Percentiles rank a stretch among this genome's conserved stretches.
Conservation (phyloP, 2,329 filamentous ascomycete genomes). For the Penicillium sp. region DNA sequence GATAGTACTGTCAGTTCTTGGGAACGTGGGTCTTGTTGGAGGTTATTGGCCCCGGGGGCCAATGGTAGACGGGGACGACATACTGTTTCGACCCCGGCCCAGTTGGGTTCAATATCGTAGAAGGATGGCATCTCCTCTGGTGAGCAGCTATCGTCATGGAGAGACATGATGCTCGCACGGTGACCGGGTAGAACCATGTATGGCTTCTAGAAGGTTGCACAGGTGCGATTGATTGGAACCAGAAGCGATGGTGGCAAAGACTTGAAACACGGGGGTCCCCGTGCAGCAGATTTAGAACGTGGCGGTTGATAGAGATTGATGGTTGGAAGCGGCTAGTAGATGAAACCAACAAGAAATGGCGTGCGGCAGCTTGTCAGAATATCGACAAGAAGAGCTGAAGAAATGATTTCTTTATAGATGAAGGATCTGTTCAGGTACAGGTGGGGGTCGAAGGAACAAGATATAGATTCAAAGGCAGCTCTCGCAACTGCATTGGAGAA, state of each 20-base stretch:
- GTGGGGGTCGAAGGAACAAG: constrained; percentile 18
- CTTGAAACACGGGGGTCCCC: constrained; percentile 27
- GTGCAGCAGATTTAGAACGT: constrained; percentile 12
- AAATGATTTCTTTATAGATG: constrained; percentile 18
- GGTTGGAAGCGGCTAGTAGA: constrained; percentile 11
- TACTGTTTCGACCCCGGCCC: constrained; percentile 34
- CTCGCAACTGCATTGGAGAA: constrained; percentile 27
- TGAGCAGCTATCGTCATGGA: constrained; percentile 21
- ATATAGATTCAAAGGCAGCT: constrained; percentile 21
- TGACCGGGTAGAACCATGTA: constrained; percentile 28
- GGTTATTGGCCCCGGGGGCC: constrained; percentile 1
- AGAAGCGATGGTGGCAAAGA: constrained; percentile 17
- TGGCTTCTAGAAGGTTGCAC: constrained; percentile 7
- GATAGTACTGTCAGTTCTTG: constrained; percentile 3
- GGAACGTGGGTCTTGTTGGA: not conserved
- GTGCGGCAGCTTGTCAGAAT: not conserved
- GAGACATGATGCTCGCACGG: constrained; percentile 29
- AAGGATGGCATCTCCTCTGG: constrained; percentile 30
- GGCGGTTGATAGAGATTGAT: constrained; percentile 11
- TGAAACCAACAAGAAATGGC: constrained; percentile 5
- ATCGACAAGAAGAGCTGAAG: not conserved
- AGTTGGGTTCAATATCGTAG: constrained; percentile 31
- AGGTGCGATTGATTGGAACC: constrained; percentile 19
- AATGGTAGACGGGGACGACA: constrained; percentile 8
- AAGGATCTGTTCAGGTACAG: constrained; percentile 9